Conservation (phyloP, 2,329 filamentous ascomycete species). For the Didymellaceae sp. region DNA sequence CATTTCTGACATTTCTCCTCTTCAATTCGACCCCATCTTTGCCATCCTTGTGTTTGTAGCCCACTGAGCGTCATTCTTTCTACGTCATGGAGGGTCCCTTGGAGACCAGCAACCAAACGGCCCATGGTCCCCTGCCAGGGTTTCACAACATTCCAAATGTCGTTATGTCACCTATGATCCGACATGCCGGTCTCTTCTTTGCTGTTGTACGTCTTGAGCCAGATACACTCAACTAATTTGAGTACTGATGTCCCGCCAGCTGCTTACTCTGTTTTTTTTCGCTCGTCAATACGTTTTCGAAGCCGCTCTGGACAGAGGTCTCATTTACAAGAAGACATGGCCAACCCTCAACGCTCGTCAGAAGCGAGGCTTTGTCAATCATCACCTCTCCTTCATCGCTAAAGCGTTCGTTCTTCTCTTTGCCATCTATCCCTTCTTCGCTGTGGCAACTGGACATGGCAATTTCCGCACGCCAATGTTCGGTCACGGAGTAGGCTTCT, state of each 20-base stretch:
- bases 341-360: constrained; percentile 9
- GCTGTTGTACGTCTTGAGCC: constrained; percentile 4
- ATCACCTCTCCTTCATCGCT: constrained; percentile 11
- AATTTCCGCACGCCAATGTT: constrained; percentile 9
- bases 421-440: constrained; percentile 16
- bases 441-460: constrained; percentile 8
- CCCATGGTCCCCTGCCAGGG: neutral
- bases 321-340: constrained; percentile 14
- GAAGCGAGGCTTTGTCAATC: constrained; percentile 16
- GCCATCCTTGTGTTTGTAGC: too few species aligned
- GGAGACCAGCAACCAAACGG: neutral
- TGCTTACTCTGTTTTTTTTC: constrained; percentile 10
- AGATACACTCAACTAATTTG: neutral
- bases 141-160: constrained; percentile 11
- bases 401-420: constrained; percentile 13
- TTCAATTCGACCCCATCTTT: too few species aligned
- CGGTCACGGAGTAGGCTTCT: neutral
- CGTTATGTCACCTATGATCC: constrained; percentile 9
- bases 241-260: neutral
- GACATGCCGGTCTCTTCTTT: constrained; percentile 11
- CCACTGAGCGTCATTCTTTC: neutral
- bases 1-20: too few species aligned
- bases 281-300: constrained; percentile 12
- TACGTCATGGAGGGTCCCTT: neutral
- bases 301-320: constrained; percentile 5